These are phyloP conservation scores for Rosa rugosa DNA, from an alignment of 306 rosid genomes.

Conservation along the genomic window DNA sequence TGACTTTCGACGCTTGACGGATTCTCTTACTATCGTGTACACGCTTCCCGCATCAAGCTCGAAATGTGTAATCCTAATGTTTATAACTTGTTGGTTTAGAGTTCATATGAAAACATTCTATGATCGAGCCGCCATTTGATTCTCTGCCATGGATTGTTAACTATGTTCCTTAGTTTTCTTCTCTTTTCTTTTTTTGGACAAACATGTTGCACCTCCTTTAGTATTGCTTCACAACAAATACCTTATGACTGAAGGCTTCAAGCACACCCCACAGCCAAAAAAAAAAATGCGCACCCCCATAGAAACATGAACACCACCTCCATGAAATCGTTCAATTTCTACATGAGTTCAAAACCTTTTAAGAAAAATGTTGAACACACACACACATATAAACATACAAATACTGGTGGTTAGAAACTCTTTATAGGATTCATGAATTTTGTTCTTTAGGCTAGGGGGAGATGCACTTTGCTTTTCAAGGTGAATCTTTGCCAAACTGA, in stretches of 20 bases:
- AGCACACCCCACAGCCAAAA: background rate
- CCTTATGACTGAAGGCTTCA: background rate
- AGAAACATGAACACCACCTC: background rate
- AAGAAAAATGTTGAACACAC: background rate
- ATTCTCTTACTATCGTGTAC: too few species aligned
- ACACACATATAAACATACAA: too few species aligned
- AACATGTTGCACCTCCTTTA: background rate
- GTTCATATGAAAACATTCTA: background rate
- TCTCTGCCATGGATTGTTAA: background rate
- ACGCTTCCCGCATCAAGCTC: too few species aligned
- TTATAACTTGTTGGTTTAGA: background rate
- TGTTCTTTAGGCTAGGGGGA: too few species aligned
- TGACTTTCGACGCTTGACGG: too few species aligned
- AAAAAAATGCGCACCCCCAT: background rate
- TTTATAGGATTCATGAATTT: too few species aligned
- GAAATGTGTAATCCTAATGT: background rate
- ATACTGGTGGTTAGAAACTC: too few species aligned
- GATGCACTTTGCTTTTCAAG: background rate
- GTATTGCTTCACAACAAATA: background rate
- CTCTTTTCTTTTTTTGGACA: background rate
- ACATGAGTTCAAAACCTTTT: background rate
- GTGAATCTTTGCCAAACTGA: background rate
- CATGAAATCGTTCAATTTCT: background rate
- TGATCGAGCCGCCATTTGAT: background rate
- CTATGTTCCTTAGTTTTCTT: background rate